Evolutionary conservation across 2,329 filamentous ascomycete genomes (phyloP), one percentile per base, ranked within the genome.

Genomic region (Cladosporium austrohemisphaericum): DNA sequence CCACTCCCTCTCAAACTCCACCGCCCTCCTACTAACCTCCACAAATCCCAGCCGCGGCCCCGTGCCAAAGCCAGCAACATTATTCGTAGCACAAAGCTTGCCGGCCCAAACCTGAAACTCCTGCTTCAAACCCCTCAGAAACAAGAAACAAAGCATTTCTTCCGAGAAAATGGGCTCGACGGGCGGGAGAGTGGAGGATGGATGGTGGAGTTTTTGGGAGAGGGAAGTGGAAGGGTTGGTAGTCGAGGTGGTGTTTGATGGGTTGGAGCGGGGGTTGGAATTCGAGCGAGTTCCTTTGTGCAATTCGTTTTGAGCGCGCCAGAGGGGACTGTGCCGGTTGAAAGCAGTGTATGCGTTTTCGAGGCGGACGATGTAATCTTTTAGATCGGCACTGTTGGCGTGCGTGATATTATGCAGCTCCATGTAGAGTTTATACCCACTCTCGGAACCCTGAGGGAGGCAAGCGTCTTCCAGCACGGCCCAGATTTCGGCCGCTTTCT

Each of bases 31-130:
- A 5, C 44, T 50, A 41, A 65, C 26, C 22, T 62, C 62, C 22
- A 57, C 54, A 41, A 63, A 64, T 6, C 55, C 57, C 16, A 65
- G 18, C 32, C 55, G 52, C 26, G 57, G 53, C 6, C 63, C 63
- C 13, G 57, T 63, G 5, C 63, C 63, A 36, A 64, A 65, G 2
- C 63, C 63, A 11, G 55, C 62, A 41, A 65, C 53, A 50, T 65
- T 65, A 22, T 59, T 59, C 37, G 58, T 63, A 54, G 54, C 55
- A 37, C 57, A 60, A 38, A 65, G 20, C 19, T 49, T 57, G 2
- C 56, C 56, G 5, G 56, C 57, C 57, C 61, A 55, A 14, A 50
- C 45, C 44, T 55, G 50, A 29, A 55, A 59, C 22, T 59, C 55
- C 14, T 49, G 48, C 4, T 57, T 60, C 20, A 65, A 36, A 41